Evolutionary conservation across 177 flowering plant species (phyloP).

Genomic region (Vitis hybrid): DNA sequence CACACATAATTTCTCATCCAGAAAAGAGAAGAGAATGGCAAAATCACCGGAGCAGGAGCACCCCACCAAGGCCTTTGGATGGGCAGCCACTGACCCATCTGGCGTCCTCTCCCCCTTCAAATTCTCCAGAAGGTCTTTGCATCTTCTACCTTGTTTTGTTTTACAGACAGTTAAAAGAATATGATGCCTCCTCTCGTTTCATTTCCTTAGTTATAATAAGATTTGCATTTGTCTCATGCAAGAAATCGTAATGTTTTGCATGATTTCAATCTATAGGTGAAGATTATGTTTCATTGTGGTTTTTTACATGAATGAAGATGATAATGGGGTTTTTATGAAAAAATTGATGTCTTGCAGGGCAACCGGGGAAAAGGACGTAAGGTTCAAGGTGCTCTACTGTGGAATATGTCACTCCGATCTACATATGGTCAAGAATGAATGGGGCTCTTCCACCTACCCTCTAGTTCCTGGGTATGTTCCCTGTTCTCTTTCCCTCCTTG

Average conservation of each 20-base stretch:
- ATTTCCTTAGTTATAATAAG: too few species aligned
- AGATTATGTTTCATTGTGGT: too few species aligned
- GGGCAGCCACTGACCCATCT: constrained; percentile 53
- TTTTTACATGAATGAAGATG: too few species aligned
- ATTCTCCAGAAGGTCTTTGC: constrained; percentile 46
- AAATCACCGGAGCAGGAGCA: constrained; percentile 25
- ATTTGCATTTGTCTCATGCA: not conserved
- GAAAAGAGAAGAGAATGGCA: constrained; percentile 1
- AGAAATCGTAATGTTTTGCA: not conserved
- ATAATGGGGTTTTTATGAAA: too few species aligned
- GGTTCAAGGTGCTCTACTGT: constrained; percentile 20
- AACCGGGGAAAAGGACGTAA: constrained; percentile 22
- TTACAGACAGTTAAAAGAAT: not conserved
- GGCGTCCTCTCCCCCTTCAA: constrained; percentile 52
- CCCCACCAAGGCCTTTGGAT: constrained; percentile 42
- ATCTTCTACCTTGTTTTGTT: not conserved
- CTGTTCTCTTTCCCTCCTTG: too few species aligned
- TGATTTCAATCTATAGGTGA: too few species aligned
- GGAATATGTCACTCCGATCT: constrained; percentile 31
- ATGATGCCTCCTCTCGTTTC: too few species aligned
- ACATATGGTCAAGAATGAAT: constrained; percentile 21
- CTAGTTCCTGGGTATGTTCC: too few species aligned
- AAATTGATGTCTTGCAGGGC: constrained; percentile 11
- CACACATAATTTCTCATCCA: too few species aligned
- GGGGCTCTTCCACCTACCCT: constrained; percentile 7